Evolutionary conservation across 1,139 yeast species (phyloP).

Genomic region (Nakaseomyces uthaithaninus): DNA sequence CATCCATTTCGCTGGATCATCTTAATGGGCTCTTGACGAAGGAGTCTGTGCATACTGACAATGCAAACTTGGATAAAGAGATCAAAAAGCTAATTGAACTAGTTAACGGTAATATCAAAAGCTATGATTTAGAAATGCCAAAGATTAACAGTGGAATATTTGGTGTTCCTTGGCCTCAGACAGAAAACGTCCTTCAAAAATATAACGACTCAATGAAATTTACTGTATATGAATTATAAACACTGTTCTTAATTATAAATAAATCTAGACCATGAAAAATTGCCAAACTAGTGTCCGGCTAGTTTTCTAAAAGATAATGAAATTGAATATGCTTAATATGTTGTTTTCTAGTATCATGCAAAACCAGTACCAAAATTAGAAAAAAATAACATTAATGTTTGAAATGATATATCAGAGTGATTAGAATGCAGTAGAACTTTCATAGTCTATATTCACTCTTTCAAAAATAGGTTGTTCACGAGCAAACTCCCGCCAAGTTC

Average conservation of each 20-base stretch:
- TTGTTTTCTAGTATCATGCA: too few species aligned
- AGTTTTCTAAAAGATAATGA: too few species aligned
- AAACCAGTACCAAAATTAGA: too few species aligned
- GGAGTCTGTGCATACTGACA: conserved; percentile 6
- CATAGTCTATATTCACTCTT: background rate
- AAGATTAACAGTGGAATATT: conserved; percentile 74
- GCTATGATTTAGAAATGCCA: conserved; percentile 49
- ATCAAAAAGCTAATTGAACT: conserved; percentile 2
- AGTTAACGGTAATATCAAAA: conserved; percentile 11
- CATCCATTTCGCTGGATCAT: conserved; percentile 16
- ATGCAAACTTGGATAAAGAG: conserved; percentile 9
- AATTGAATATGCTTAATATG: too few species aligned
- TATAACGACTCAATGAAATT: conserved; percentile 36
- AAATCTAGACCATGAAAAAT: too few species aligned
- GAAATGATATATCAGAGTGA: too few species aligned
- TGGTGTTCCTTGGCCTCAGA: conserved; percentile 67
- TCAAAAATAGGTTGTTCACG: conserved; percentile 4
- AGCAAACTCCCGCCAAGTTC: conserved; percentile 80
- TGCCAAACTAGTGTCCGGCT: too few species aligned
- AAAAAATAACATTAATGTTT: too few species aligned
- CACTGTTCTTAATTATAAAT: background rate
- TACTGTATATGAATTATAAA: conserved; percentile 16
- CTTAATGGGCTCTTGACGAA: conserved; percentile 9
- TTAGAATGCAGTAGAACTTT: background rate
- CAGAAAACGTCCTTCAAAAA: conserved; percentile 43